These are phyloP conservation scores for Tinospora cordifolia DNA, from an alignment of 164 flowering plant species.

Conservation along the genomic window DNA sequence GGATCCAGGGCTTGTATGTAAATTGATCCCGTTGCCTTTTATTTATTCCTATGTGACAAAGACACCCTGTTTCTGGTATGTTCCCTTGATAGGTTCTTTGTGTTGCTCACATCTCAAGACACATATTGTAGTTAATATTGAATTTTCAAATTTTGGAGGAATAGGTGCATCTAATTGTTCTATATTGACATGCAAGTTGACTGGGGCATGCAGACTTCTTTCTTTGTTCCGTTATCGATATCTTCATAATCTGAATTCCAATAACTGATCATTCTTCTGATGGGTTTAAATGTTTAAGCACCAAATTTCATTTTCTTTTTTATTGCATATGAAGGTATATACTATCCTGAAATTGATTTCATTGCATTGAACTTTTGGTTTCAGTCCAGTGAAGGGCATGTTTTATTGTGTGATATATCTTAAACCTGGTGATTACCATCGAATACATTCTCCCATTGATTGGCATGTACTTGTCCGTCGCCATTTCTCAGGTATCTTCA, in stretches of 20 bases:
- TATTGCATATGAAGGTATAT: background rate
- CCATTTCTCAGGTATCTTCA: constrained; percentile 73
- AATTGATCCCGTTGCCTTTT: too few relatives aligned
- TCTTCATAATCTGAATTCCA: background rate
- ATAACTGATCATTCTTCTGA: background rate
- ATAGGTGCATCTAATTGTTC: background rate
- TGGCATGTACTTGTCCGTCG: constrained; percentile 74
- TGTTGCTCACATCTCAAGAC: background rate
- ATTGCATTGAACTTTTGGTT: constrained; percentile 15
- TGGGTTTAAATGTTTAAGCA: background rate
- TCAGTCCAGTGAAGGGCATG: constrained; percentile 86
- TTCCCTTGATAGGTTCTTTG: background rate
- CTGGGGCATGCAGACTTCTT: background rate
- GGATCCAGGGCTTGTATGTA: too few relatives aligned
- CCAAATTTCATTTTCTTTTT: background rate
- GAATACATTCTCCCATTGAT: constrained; percentile 86
- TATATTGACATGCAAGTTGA: background rate
- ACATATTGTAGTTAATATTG: background rate
- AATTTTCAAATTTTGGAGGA: background rate
- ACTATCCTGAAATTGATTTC: background rate
- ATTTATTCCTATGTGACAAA: too few relatives aligned
- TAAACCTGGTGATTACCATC: constrained; percentile 90
- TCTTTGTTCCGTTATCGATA: background rate
- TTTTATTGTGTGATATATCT: constrained; percentile 93
- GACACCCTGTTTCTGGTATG: background rate